phyloP scores from a whole-genome alignment of 768 basidiomycete genomes.

The Lenzites betulinus region DNA sequence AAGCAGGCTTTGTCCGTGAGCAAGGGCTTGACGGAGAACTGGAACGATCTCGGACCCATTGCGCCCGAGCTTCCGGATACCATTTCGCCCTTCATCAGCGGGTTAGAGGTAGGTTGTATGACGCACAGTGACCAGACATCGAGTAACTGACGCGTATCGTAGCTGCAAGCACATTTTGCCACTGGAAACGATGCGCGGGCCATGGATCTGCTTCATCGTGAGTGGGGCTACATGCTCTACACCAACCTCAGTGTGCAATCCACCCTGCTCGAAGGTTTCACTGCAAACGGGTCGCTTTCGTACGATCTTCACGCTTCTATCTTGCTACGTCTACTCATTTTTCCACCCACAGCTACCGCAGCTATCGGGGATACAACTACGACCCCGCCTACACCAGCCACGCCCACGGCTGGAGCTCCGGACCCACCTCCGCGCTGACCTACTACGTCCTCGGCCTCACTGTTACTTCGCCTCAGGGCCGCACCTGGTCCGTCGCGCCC shows the following conservation, averaged over 20 bases:
- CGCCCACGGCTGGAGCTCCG: slow-evolving; percentile 60
- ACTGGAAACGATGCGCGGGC: slow-evolving; percentile 53
- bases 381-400: slow-evolving; percentile 63
- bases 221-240: slow-evolving; percentile 64
- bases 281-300: slow-evolving; percentile 57
- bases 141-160: not conserved
- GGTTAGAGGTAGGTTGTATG: slow-evolving; percentile 49
- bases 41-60: slow-evolving; percentile 54
- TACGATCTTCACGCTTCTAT: slow-evolving; percentile 25
- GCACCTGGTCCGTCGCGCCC: slow-evolving; percentile 50
- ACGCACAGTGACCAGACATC: not conserved
- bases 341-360: slow-evolving; percentile 44
- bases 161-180: slow-evolving; percentile 62
- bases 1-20: slow-evolving; percentile 47
- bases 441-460: slow-evolving; percentile 58
- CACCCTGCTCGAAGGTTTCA: slow-evolving; percentile 60
- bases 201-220: slow-evolving; percentile 52
- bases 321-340: not conserved
- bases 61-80: slow-evolving; percentile 60
- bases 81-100: slow-evolving; percentile 59
- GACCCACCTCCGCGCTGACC: slow-evolving; percentile 57
- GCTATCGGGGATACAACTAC: slow-evolving; percentile 54
- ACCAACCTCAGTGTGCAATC: slow-evolving; percentile 57
- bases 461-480: slow-evolving; percentile 48
- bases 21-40: slow-evolving; percentile 49